Evolutionary conservation across 2,329 filamentous ascomycete species (phyloP).

Genomic region (Trichoderma arundinaceum): DNA sequence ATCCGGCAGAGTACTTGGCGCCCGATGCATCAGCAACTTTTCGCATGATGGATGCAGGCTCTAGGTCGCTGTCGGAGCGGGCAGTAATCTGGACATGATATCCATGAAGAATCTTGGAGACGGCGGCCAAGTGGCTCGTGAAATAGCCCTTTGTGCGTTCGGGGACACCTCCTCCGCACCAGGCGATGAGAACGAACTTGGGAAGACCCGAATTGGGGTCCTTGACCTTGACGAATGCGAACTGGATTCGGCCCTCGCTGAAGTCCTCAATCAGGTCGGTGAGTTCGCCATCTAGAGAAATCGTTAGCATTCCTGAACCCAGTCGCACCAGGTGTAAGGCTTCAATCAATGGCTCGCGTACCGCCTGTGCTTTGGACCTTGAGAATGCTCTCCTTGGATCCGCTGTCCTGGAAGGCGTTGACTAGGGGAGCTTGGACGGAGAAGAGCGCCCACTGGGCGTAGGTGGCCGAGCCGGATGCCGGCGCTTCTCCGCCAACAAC

Average conservation of each 20-base stretch:
- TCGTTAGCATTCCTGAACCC: slow-evolving; percentile 34
- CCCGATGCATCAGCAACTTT: slow-evolving; percentile 96
- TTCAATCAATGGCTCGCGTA: slow-evolving; percentile 46
- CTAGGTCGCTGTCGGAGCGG: slow-evolving; percentile 86
- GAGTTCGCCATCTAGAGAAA: slow-evolving; percentile 79
- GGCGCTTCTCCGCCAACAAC: slow-evolving; percentile 60
- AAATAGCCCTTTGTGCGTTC: slow-evolving; percentile 99
- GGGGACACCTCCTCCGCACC: slow-evolving; percentile 98
- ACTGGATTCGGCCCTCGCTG: slow-evolving; percentile 94
- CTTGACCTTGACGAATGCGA: slow-evolving; percentile 95
- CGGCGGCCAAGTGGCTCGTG: slow-evolving; percentile 87
- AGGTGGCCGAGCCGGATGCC: slow-evolving; percentile 73
- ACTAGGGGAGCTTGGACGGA: slow-evolving; percentile 89
- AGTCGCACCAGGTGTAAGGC: background rate
- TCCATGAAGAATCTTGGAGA: slow-evolving; percentile 90
- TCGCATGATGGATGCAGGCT: slow-evolving; percentile 84
- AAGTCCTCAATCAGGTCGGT: slow-evolving; percentile 92
- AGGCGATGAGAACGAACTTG: slow-evolving; percentile 92
- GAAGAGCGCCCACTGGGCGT: slow-evolving; percentile 92
- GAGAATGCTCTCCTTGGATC: slow-evolving; percentile 87
- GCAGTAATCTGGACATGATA: slow-evolving; percentile 98
- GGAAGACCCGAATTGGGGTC: slow-evolving; percentile 89
- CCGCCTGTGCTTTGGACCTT: slow-evolving; percentile 93
- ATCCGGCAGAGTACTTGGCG: slow-evolving; percentile 84
- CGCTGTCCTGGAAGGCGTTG: slow-evolving; percentile 89